Evolutionary conservation across 208 protist genomes (phyloP).

Genomic region (Acanthamoeba lenticulata): DNA sequence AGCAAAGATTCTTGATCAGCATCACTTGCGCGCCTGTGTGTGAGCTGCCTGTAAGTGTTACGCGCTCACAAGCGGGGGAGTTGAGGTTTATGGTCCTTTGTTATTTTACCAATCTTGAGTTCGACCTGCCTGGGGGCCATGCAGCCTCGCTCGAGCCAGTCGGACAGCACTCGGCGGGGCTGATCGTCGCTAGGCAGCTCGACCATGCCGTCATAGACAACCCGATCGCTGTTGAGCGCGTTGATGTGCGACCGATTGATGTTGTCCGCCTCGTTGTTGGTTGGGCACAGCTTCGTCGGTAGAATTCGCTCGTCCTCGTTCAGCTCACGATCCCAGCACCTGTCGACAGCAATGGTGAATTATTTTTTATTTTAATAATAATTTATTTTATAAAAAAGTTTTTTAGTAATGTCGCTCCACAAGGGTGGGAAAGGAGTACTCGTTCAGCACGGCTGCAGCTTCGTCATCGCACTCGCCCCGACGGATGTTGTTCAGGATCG

Average conservation of each 20-base stretch:
- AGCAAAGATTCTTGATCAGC: slow-evolving; percentile 79
- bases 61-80: too few relatives aligned
- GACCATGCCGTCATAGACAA: not conserved
- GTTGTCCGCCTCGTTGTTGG: slow-evolving; percentile 16
- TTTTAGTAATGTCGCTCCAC: not conserved
- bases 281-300: not conserved
- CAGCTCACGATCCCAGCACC: not conserved
- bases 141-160: not conserved
- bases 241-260: not conserved
- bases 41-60: not conserved
- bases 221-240: not conserved
- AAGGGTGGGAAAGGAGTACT: not conserved
- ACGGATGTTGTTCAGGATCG: slow-evolving; percentile 27
- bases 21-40: slow-evolving; percentile 83
- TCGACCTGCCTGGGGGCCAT: not conserved
- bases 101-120: slow-evolving; percentile 70
- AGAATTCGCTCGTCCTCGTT: not conserved
- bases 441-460: not conserved
- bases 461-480: not conserved
- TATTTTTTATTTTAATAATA: too few relatives aligned
- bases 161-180: not conserved
- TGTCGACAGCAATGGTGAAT: not conserved
- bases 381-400: not conserved
- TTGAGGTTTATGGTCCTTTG: not conserved
- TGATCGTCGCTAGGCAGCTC: not conserved